Evolutionary conservation across 2,329 filamentous ascomycete species (phyloP), one percentile per base, ranked within the genome.

Genomic region (Botrytis tulipae): DNA sequence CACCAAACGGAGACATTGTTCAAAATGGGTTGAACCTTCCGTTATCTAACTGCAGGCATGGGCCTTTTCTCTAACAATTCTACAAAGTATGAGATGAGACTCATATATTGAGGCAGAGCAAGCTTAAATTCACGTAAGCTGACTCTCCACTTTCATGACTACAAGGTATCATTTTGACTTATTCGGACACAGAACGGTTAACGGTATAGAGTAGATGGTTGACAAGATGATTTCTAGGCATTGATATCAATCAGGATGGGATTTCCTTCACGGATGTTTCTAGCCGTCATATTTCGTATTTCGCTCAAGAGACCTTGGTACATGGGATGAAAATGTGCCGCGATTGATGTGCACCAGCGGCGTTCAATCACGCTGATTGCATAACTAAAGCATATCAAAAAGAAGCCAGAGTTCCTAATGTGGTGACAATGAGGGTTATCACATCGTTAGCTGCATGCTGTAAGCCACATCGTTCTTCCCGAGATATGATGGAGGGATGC

Each of bases 371-470:
- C 35, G 37, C 66, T 25, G 48, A 57, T 37, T 18, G 25, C 66
- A 68, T 25, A 57, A 32, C n/a, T 32, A 20, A 37, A n/a, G 10
- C 32, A 40, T 48, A 25, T 29, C 65, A 32, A 68, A 48, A 68
- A 32, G 65, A 42, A 48, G 66, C n/a, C 66, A 54, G 40, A 42
- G 18, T 57, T 57, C 48, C 46, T 40, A 42, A 44, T 32, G 48
- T 69, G n/a, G 48, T 57, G 66, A 32, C 37, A 69, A 40, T 69
- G 66, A 59, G n/a, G n/a, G 57, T 25, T 20, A 48, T 69, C 66
- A 69, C 48, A 59, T 57, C n/a, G n/a, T 69, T 69, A 69, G 46
- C 66, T 69, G 48, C 66, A 69, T 40, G 18, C 54, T 59, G 48
- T 37, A 57, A 44, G 66, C 48, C 48, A 57, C 48, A 40, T 32